Evolutionary conservation across 805 yeast genomes (phyloP), one percentile per base, ranked within the genome.

Genomic region (Pichia membranifaciens): DNA sequence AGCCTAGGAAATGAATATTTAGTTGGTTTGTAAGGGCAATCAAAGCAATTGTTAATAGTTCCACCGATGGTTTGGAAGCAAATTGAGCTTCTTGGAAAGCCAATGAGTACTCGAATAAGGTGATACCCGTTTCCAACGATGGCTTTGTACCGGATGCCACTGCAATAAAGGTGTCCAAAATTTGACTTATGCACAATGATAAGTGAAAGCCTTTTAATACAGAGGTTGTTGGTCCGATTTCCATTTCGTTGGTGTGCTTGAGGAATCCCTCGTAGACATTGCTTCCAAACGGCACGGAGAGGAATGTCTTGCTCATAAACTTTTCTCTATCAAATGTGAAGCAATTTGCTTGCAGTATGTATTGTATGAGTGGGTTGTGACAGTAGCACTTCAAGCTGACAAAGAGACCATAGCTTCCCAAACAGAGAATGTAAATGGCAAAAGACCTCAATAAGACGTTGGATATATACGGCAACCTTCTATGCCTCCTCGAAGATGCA

Each of bases 21-120:
- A 83, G 52, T 55, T 86, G 89, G 49, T 79, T 79, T 0, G 72
- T 46, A 1, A 84, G 61, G 49, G 84, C 81, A 56, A 79, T 75
- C 7, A 79, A 50, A n/a, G 81, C 72, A 3, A 79, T 67, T 9
- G 71, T 63, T 38, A 76, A 69, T 40, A 76, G 66, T 58, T 73
- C 86, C 42, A 70, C 74, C 1, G 81, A 74, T 29, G 81, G 87
- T 42, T 72, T 65, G 45, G 46, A 66, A 31, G 69, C 65, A 38
- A 72, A 69, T 59, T 75, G 84, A 48, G 75, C 81, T 55, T 85
- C 93, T 56, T 84, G 90, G 58, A 83, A 83, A 12, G 87, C 86
- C 15, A 84, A 61, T 4, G 91, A 82, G 56, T 80, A 83, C 60
- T 86, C 93, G 63, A 85, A 84, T 32, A 85, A 65, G 0, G 93